phyloP scores from a whole-genome alignment of 768 basidiomycete genomes.

The Suillus placidus region DNA sequence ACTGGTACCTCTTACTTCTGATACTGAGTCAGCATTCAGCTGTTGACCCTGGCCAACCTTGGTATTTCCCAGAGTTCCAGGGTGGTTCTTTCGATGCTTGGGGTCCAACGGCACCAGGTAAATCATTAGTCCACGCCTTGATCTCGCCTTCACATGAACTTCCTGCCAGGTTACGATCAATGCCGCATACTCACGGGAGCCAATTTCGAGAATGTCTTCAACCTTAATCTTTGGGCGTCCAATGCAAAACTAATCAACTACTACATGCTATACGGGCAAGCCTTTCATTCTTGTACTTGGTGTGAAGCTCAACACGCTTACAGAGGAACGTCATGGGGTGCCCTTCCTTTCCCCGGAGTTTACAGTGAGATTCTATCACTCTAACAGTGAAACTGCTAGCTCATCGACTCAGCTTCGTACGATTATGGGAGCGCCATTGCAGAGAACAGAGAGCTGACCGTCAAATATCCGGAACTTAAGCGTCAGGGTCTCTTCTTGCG shows the following conservation, averaged over 20 bases:
- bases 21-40: slow-evolving; percentile 22
- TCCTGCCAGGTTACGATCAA: slow-evolving; percentile 54
- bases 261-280: slow-evolving; percentile 83
- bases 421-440: slow-evolving; percentile 78
- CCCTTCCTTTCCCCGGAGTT: slow-evolving; percentile 75
- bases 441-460: slow-evolving; percentile 65
- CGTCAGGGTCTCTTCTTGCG: slow-evolving; percentile 78
- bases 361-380: slow-evolving; percentile 43
- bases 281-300: background rate
- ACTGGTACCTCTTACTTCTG: background rate
- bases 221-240: slow-evolving; percentile 75
- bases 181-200: slow-evolving; percentile 71
- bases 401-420: slow-evolving; percentile 52
- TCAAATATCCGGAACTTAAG: slow-evolving; percentile 79
- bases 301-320: slow-evolving; percentile 9
- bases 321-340: slow-evolving; percentile 88
- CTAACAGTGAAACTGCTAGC: slow-evolving; percentile 3
- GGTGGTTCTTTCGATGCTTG: slow-evolving; percentile 82
- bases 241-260: slow-evolving; percentile 84
- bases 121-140: background rate
- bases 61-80: slow-evolving; percentile 77
- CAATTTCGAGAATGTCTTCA: slow-evolving; percentile 79
- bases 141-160: slow-evolving; percentile 8
- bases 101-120: slow-evolving; percentile 73
- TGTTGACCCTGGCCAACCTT: slow-evolving; percentile 54